These are phyloP conservation scores for Fraxinus nigra DNA, from an alignment of 305 asterid genomes.

Conservation along the genomic window DNA sequence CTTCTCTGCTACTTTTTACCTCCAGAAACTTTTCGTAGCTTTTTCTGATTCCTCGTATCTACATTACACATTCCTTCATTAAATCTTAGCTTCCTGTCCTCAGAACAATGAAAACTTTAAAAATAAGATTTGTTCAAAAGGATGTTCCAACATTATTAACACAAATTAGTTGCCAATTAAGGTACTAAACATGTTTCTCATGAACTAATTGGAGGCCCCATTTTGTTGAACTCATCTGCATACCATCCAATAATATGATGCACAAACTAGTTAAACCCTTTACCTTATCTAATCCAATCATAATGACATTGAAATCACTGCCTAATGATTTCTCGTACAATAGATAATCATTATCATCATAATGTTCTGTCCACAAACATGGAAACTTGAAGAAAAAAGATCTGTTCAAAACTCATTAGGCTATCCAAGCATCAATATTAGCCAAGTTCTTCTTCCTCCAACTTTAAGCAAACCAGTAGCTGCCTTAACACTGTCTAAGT, in stretches of 20 bases:
- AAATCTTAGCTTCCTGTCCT: background rate
- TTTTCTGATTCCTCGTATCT: background rate
- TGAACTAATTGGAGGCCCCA: background rate
- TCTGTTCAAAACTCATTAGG: background rate
- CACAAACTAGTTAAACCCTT: background rate
- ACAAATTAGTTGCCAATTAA: background rate
- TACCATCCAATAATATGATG: background rate
- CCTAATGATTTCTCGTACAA: background rate
- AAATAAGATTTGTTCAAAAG: background rate
- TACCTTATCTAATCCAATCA: background rate
- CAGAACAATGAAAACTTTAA: background rate
- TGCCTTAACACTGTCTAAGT: constrained; percentile 33
- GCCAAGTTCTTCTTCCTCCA: constrained; percentile 33
- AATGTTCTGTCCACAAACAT: background rate
- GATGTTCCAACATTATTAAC: background rate
- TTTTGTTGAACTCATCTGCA: background rate
- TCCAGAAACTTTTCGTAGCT: background rate
- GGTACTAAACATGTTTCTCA: background rate
- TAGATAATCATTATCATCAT: background rate
- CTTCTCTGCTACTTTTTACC: background rate
- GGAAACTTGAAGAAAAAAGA: constrained; percentile 30
- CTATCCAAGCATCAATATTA: constrained; percentile 16
- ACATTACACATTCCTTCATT: background rate
- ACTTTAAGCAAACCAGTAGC: constrained; percentile 46
- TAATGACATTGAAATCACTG: background rate